Evolutionary conservation across 2,329 filamentous ascomycete species (phyloP).

Genomic region (Exophiala alcalophila): DNA sequence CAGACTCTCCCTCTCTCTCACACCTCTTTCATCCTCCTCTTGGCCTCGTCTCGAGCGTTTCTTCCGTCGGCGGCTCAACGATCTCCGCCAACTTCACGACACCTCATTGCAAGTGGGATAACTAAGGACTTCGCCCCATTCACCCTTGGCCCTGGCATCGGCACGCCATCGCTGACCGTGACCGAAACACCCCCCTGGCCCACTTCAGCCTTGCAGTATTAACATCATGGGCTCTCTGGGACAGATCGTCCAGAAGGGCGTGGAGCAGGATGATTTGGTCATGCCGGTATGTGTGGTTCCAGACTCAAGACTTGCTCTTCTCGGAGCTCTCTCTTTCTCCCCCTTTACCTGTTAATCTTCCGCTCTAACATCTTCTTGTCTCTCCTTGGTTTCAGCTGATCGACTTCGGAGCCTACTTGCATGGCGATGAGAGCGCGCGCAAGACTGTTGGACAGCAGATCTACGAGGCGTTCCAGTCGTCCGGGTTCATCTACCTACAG

Average conservation of each 20-base stretch:
- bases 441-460: slow-evolving; percentile 67
- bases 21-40: too few species aligned
- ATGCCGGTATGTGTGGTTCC: slow-evolving; percentile 39
- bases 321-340: background rate
- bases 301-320: background rate
- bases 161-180: too few species aligned
- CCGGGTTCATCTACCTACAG: slow-evolving; percentile 85
- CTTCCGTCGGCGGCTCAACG: too few species aligned
- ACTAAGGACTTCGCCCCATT: background rate
- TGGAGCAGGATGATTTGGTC: slow-evolving; percentile 44
- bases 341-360: background rate
- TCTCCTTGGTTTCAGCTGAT: slow-evolving; percentile 61
- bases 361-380: background rate
- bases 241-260: slow-evolving; percentile 28
- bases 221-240: slow-evolving; percentile 28
- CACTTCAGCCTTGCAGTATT: slow-evolving; percentile 24
- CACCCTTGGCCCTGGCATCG: too few species aligned
- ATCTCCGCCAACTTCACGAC: too few species aligned
- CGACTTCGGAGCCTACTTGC: slow-evolving; percentile 71
- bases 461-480: slow-evolving; percentile 74
- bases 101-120: too few species aligned
- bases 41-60: too few species aligned
- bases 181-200: background rate
- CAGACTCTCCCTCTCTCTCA: too few species aligned
- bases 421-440: slow-evolving; percentile 60